Base-by-base conservation (phyloP, 2,329 filamentous ascomycete species). In the Paraphoma chrysanthemicola region DNA sequence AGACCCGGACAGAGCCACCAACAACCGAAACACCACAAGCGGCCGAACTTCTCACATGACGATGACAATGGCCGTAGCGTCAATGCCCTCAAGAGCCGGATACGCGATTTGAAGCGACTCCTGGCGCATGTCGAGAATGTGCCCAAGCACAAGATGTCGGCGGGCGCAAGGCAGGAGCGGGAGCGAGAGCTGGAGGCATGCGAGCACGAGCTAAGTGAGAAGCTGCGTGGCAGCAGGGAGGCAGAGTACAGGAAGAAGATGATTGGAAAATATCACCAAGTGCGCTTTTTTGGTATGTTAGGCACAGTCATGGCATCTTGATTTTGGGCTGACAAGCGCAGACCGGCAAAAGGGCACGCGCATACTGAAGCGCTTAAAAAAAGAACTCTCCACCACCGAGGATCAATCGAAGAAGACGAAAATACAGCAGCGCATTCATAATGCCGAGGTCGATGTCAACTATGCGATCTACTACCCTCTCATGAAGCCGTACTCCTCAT, bases 241-340 rank as follows among this genome's bases (percentile, higher is more conserved):
- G 82, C 83, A 56, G 86, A 87, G 67, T 88, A 87, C 77, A 83
- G 82, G 70, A 83, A 86, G 63, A 83, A 86, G 56, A 91, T 93
- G 85, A 92, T 93, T 60, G 82, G 82, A 48, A 90, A 88, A 74
- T 95, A 93, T 68, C 91, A 94, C 74, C 93, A 92, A 85, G 86
- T 94, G 48, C 83, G 91, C 29, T 95, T 95, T 73, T 94, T 94
- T 76, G 91, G 91, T 90, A 81, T 49, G 83, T 68, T 1, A 12
- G 8, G 14, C 4, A 16, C 6, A 36, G 6, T 54, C 7, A 12
- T 6, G 17, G 2, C 33, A 29, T 30, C 11, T n/a, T 38, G 16
- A n/a, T 2, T 16, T 23, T 39, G 67, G 9, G 64, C 56, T 67
- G 45, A 71, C 48, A 23, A 8, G 7, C 16, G 17, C 43, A 90